These are phyloP conservation scores for Penicillium crystallinum DNA, from an alignment of 495 filamentous ascomycete species.

Conservation along the genomic window DNA sequence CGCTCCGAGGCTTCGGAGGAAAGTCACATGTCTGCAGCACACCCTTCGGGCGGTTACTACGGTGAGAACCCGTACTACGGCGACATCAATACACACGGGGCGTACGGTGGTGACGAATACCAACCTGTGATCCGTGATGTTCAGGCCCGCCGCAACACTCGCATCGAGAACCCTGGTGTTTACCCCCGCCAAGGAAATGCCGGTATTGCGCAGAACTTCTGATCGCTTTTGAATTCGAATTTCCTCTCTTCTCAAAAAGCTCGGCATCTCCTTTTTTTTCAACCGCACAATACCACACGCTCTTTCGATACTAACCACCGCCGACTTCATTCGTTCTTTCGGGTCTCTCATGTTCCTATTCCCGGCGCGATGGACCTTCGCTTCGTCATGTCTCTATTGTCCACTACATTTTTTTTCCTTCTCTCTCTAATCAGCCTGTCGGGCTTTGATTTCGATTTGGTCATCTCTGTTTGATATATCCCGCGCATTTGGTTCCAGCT, in stretches of 20 bases:
- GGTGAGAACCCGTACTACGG: slow-evolving; percentile 52
- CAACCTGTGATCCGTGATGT: slow-evolving; percentile 94
- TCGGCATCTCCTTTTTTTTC: slow-evolving; percentile 3
- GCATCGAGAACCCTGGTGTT: slow-evolving; percentile 82
- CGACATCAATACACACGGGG: slow-evolving; percentile 49
- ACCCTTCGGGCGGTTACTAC: slow-evolving; percentile 45
- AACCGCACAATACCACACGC: slow-evolving; percentile 3
- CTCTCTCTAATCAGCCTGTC: slow-evolving; percentile 8
- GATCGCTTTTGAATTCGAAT: slow-evolving; percentile 18
- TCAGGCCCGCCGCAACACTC: slow-evolving; percentile 81
- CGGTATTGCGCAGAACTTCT: slow-evolving; percentile 98
- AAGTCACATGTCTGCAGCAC: slow-evolving; percentile 49
- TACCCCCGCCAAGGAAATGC: slow-evolving; percentile 86
- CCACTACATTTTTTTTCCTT: slow-evolving; percentile 7
- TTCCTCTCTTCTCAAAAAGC: slow-evolving; percentile 9
- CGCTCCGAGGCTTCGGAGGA: slow-evolving; percentile 83
- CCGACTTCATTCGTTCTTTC: slow-evolving; percentile 21
- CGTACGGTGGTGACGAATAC: slow-evolving; percentile 53
- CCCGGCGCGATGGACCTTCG: slow-evolving; percentile 27
- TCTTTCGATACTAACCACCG: slow-evolving; percentile 10
- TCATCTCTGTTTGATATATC: slow-evolving; percentile 26
- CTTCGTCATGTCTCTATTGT: slow-evolving; percentile 27
- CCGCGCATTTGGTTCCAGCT: slow-evolving; percentile 19
- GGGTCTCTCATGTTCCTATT: slow-evolving; percentile 15
- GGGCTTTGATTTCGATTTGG: slow-evolving; percentile 9